Evolutionary conservation across 768 basidiomycete genomes (phyloP).

Genomic region (Gloeopeniophorella convolvens): DNA sequence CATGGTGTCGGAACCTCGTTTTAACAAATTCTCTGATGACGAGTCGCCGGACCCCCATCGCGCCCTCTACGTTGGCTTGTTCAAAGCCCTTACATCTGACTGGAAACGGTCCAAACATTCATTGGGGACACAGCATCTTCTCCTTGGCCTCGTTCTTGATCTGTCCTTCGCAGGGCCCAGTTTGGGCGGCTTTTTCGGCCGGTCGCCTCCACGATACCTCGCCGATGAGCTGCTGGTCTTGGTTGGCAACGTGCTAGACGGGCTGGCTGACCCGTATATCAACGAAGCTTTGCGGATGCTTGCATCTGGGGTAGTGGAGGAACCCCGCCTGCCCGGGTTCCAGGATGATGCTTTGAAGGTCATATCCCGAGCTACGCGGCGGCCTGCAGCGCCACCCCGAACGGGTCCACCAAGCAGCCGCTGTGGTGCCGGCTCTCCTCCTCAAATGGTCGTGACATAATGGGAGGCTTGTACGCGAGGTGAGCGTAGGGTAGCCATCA

Average conservation of each 20-base stretch:
- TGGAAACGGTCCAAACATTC: conserved; percentile 2
- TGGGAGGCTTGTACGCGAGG: no score
- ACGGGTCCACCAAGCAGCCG: no score
- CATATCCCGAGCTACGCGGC: no score
- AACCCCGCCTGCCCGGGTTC: no score
- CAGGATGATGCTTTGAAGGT: neutral
- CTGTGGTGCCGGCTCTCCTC: no score
- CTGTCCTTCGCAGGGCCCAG: conserved; percentile 19
- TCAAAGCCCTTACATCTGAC: conserved; percentile 5
- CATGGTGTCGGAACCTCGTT: neutral
- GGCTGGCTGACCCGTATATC: neutral
- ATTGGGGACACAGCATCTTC: conserved; percentile 13
- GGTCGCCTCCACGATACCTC: neutral
- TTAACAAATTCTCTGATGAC: neutral
- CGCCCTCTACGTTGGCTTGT: conserved; percentile 4
- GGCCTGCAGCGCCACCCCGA: no score
- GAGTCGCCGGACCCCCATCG: neutral
- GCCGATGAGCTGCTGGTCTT: neutral
- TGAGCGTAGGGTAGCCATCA: no score
- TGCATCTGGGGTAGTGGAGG: neutral
- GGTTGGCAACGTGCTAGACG: neutral
- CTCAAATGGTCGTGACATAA: no score
- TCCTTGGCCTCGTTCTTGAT: conserved; percentile 25
- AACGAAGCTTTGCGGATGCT: neutral
- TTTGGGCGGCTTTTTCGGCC: neutral